Conservation (phyloP, 2,329 filamentous ascomycete species). For the Verticillium isaacii region DNA sequence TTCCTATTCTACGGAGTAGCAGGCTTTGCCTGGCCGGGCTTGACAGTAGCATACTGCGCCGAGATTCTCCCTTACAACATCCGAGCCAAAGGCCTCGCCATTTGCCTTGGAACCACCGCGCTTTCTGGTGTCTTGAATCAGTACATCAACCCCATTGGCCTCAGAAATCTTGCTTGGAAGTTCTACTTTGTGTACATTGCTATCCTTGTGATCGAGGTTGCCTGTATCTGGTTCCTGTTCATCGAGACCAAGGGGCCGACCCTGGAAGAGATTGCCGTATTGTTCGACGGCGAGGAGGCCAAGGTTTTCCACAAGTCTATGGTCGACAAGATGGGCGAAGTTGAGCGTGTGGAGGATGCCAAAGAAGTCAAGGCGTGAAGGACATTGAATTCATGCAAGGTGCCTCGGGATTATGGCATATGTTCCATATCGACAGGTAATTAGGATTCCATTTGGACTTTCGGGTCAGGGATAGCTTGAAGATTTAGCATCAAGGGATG, state of each 20-base stretch:
- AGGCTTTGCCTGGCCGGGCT: constrained; percentile 51
- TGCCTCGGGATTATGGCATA: too few species aligned
- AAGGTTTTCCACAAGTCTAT: too few species aligned
- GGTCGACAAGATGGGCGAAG: too few species aligned
- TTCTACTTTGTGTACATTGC: constrained; percentile 7
- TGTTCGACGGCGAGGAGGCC: constrained; percentile 49
- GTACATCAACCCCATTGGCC: constrained; percentile 50
- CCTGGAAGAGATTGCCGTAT: constrained; percentile 61
- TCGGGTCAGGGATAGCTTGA: too few species aligned
- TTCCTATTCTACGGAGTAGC: constrained; percentile 39
- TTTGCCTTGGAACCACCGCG: constrained; percentile 53
- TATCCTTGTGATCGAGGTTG: constrained; percentile 46
- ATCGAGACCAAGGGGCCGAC: constrained; percentile 61
- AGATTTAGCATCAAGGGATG: too few species aligned
- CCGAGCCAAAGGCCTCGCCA: constrained; percentile 46
- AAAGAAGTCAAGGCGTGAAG: too few species aligned
- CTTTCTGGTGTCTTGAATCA: constrained; percentile 48
- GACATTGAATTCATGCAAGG: too few species aligned
- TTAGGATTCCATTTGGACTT: too few species aligned
- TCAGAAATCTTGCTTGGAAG: constrained; percentile 27
- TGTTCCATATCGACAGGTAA: too few species aligned
- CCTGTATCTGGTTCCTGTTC: constrained; percentile 50
- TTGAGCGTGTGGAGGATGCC: too few species aligned
- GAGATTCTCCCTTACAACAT: constrained; percentile 47
- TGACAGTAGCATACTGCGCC: constrained; percentile 49